Percentiles rank a stretch among this genome's conserved stretches.
Conservation (phyloP, 805 yeast genomes). For the Saccharomyces jurei region DNA sequence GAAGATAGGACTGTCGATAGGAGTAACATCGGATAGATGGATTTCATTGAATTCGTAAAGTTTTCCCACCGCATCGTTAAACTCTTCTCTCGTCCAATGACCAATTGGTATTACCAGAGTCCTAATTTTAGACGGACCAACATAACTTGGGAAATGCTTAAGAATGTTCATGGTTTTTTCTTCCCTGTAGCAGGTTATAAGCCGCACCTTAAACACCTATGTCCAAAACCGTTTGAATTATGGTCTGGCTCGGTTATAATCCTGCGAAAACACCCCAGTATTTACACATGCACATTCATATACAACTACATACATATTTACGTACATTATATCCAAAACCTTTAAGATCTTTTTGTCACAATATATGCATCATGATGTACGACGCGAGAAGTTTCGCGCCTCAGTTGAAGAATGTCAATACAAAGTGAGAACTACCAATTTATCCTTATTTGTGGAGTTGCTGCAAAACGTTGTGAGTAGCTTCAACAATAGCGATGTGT, state of each 20-base stretch:
- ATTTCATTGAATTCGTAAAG: slow-evolving; percentile 51
- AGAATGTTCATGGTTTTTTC: slow-evolving; percentile 9
- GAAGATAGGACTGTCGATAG: slow-evolving; percentile 51
- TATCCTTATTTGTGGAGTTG: background rate
- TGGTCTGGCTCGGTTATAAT: background rate
- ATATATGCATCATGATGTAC: background rate
- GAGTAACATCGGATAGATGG: slow-evolving; percentile 66
- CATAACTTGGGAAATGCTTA: slow-evolving; percentile 25
- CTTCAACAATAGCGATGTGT: slow-evolving; percentile 90
- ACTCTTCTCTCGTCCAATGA: slow-evolving; percentile 34
- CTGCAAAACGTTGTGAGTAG: slow-evolving; percentile 55
- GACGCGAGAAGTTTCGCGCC: background rate
- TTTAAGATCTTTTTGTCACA: background rate
- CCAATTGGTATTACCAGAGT: slow-evolving; percentile 64
- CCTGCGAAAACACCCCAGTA: background rate
- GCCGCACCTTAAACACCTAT: background rate
- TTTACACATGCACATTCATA: background rate
- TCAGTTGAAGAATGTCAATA: background rate
- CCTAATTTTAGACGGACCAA: slow-evolving; percentile 59
- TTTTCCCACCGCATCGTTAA: slow-evolving; percentile 33
- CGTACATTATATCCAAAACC: background rate
- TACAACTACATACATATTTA: background rate
- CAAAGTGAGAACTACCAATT: background rate
- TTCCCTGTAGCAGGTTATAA: background rate
- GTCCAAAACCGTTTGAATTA: background rate